Evolutionary conservation across 163 green algal genomes (phyloP), one percentile per base, ranked within the genome.

Genomic region (Chloromonas sp.): DNA sequence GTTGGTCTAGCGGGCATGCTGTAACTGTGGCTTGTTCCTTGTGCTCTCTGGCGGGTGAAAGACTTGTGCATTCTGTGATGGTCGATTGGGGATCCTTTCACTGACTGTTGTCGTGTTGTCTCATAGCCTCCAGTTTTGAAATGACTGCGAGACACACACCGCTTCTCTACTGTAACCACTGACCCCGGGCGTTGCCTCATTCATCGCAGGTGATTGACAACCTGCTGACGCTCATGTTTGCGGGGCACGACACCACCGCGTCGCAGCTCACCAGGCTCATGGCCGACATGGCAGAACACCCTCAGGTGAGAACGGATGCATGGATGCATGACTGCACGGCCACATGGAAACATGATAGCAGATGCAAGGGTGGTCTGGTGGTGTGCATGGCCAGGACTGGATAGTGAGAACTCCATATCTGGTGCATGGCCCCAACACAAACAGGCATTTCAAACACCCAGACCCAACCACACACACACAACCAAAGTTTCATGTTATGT

Each of bases 181-280:
- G 5, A 74, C 66, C 5, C 66, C 11, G 66, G 5, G 66, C 5
- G 5, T 15, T 74, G 66, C 66, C 66, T 74, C 66, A 11, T 74
- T 5, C 66, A 11, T 57, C n/a, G 36, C 14, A 81, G 77, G 13
- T 81, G 2, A 1, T 61, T 36, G 87, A 90, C 85, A 87, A 85
- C 66, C 62, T 89, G 79, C 76, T 91, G 60, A 87, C 66, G 3
- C 78, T 89, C 74, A 82, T 91, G 60, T 91, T 91, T 89, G 88
- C 88, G 0, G 88, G 88, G 1, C 86, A 89, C 71, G 88, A 91
- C 86, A 91, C 88, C 66, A 79, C 61, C 11, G 70, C 86, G 78
- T 77, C 82, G 14, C 71, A 79, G n/a, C 61, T 88, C 0, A 61
- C 76, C n/a, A 78, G 79, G 70, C 82, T 89, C 60, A 71, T 89